These are phyloP conservation scores for Raddia guianensis DNA, from an alignment of 176 grass and related monocot genomes.

Conservation along the genomic window DNA sequence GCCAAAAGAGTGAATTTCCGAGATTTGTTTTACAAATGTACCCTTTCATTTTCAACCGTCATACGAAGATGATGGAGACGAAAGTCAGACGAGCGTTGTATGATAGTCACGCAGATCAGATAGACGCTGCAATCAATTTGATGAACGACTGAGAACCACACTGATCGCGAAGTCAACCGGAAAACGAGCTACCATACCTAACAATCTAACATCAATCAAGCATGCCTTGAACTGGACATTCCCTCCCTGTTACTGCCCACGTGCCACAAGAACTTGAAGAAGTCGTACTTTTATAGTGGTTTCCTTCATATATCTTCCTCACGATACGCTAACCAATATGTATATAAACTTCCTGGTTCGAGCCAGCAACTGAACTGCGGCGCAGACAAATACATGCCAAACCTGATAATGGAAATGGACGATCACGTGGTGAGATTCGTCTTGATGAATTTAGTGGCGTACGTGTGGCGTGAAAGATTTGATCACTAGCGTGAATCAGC, in stretches of 20 bases:
- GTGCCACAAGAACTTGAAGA: neutral
- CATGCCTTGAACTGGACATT: conserved; percentile 17
- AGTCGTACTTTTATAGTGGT: neutral
- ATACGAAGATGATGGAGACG: neutral
- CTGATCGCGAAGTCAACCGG: conserved; percentile 42
- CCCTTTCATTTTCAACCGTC: neutral
- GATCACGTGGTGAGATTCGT: neutral
- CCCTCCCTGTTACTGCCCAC: neutral
- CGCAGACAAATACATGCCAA: neutral
- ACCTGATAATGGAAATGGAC: neutral
- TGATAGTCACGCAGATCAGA: neutral
- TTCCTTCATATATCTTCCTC: neutral
- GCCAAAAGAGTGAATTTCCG: neutral
- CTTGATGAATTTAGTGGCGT: neutral
- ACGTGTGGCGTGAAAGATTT: neutral
- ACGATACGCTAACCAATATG: conserved; percentile 9
- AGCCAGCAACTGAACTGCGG: conserved; percentile 4
- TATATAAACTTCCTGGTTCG: neutral
- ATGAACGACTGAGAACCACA: conserved; percentile 24
- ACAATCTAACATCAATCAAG: conserved; percentile 35
- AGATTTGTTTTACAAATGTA: neutral
- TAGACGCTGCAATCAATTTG: conserved; percentile 29
- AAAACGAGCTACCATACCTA: conserved; percentile 42
- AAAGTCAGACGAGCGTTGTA: conserved; percentile 45
- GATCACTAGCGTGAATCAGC: neutral